Evolutionary conservation across 257 asterid species (phyloP), one percentile per base, ranked within the genome.

Genomic region (Phtheirospermum japonicum): DNA sequence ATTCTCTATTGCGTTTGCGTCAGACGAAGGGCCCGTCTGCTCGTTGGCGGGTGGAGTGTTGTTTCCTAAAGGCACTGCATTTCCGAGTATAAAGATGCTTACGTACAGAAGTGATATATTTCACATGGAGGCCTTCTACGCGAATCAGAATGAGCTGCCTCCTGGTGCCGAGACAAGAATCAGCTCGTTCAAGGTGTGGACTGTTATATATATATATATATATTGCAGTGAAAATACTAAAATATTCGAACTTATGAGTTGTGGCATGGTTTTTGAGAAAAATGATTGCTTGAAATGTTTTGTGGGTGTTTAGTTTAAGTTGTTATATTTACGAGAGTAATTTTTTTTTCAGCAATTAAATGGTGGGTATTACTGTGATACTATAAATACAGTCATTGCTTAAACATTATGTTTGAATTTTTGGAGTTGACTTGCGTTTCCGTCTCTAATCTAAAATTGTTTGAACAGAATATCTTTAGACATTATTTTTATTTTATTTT

Each of bases 1-100:
- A 26, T 93, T 82, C 73, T 85, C 99, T 51, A 77, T 93, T 71
- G 95, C 90, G 67, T 83, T 89, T 81, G 61, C 88, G 71, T 77
- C 84, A 18, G 86, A 81, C 48, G 83, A 77, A 60, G 89, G 75
- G 55, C 82, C 81, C 8, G 71, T 81, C 33, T 55, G 76, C 80
- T 70, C 85, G 13, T 66, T 72, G 58, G 63, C 93, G 30, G 82
- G 70, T 52, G 78, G 81, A 54, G 71, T 71, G 57, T 62, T 89
- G 78, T 85, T 93, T 76, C 88, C 80, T 17, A 85, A 71, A 78
- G 86, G 95, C 64, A 75, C 54, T 70, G 61, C 80, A 58, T 83
- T 89, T 78, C 99, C 99, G 45, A 82, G 95, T 66, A 71, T 69
- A 14, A 86, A 87, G 81, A 68, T 89, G 76, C 80, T 93, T 71